These are phyloP conservation scores for Dioszegia aurantiaca DNA, from an alignment of 768 basidiomycete species.

Conservation along the genomic window DNA sequence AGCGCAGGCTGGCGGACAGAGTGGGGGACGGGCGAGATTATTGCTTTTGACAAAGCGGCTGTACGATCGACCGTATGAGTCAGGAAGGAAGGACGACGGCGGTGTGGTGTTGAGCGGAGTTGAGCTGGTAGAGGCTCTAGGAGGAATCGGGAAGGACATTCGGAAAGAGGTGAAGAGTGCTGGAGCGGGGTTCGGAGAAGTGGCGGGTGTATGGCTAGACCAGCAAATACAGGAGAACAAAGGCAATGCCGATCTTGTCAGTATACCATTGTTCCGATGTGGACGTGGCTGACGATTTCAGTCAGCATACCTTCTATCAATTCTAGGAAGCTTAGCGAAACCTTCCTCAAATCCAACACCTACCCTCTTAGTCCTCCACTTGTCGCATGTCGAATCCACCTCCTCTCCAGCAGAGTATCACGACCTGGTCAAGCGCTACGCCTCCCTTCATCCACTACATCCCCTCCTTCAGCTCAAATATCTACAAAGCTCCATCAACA, in stretches of 20 bases:
- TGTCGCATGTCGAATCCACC: background rate
- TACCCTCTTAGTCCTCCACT: constrained; percentile 33
- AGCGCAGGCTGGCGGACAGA: constrained; percentile 1
- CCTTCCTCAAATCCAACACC: constrained; percentile 34
- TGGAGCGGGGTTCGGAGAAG: constrained; percentile 36
- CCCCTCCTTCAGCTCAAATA: background rate
- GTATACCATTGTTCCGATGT: constrained; percentile 14
- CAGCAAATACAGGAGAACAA: constrained; percentile 56
- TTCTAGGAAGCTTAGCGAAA: constrained; percentile 40
- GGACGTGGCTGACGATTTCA: constrained; percentile 37
- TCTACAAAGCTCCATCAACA: constrained; percentile 13
- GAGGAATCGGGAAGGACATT: constrained; percentile 58
- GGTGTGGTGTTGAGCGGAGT: constrained; percentile 55
- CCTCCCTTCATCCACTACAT: background rate
- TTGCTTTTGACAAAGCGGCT: constrained; percentile 36
- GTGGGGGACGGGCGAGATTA: constrained; percentile 29
- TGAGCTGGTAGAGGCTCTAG: constrained; percentile 61
- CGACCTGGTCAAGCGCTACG: constrained; percentile 4
- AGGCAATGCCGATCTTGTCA: constrained; percentile 47
- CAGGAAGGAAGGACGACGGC: constrained; percentile 34
- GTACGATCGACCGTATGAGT: constrained; percentile 47
- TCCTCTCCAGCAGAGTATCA: constrained; percentile 3
- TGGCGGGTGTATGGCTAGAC: constrained; percentile 56
- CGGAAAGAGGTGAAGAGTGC: constrained; percentile 46
- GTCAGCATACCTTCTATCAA: constrained; percentile 59